phyloP scores from a whole-genome alignment of 805 yeast genomes.

The Yarrowia deformans region DNA sequence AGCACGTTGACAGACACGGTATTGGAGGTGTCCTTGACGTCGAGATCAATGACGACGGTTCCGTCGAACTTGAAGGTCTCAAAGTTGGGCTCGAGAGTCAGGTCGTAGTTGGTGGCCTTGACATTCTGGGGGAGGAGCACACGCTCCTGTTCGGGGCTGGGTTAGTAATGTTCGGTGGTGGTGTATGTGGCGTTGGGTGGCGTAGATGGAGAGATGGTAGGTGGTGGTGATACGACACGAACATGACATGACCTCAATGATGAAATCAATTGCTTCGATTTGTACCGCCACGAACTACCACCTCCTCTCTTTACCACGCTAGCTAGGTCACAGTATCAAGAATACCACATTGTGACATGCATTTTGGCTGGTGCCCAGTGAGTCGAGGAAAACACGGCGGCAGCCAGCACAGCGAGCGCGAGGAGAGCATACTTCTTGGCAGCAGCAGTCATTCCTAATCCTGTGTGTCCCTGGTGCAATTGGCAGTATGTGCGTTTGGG shows the following conservation, averaged over 20 bases:
- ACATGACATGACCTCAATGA: not conserved
- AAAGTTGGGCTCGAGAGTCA: conserved; percentile 69
- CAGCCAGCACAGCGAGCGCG: conserved; percentile 21
- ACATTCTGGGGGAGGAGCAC: conserved; percentile 67
- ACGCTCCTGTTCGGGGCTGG: conserved; percentile 45
- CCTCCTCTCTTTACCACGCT: not conserved
- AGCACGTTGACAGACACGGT: conserved; percentile 63
- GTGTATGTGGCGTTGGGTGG: not conserved
- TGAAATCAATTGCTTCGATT: not conserved
- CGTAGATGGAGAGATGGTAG: not conserved
- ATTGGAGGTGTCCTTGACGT: conserved; percentile 54
- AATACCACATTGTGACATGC: conserved; percentile 39
- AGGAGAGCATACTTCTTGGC: conserved; percentile 35
- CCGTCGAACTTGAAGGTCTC: conserved; percentile 51
- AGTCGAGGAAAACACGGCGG: conserved; percentile 29
- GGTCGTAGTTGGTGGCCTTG: conserved; percentile 74
- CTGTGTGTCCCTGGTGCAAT: conserved; percentile 39
- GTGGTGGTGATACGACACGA: not conserved
- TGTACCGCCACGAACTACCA: not conserved
- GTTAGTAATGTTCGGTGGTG: not conserved
- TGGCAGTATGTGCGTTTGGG: conserved; percentile 36
- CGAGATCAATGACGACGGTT: conserved; percentile 54
- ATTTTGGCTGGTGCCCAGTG: conserved; percentile 37
- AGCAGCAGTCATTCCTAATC: conserved; percentile 38
- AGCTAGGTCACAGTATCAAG: conserved; percentile 16